Evolutionary conservation across 2,329 filamentous ascomycete genomes (phyloP).

Genomic region (Fusarium sambucinum): DNA sequence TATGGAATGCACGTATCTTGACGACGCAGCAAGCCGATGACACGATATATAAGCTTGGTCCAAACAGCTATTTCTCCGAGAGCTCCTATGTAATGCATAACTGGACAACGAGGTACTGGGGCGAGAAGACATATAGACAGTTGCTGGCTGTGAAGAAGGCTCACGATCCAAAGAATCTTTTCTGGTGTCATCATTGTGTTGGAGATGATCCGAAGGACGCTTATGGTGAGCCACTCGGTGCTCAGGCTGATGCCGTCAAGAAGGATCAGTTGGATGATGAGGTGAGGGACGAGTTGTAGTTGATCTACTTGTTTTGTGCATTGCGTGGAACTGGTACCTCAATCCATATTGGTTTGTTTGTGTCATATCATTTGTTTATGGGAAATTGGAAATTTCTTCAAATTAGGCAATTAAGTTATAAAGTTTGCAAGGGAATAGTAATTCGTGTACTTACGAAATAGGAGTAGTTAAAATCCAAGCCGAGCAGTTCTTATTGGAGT

Average conservation of each 20-base stretch:
- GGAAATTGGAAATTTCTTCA: no score
- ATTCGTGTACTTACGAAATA: no score
- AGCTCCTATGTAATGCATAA: conserved; percentile 21
- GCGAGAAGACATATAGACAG: background rate
- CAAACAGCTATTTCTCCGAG: conserved; percentile 16
- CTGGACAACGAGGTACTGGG: conserved; percentile 12
- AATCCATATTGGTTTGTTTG: background rate
- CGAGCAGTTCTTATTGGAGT: no score
- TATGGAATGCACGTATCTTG: conserved; percentile 9
- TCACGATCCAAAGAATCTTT: background rate
- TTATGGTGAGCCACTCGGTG: background rate
- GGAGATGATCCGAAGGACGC: conserved; percentile 3
- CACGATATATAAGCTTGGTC: conserved; percentile 3
- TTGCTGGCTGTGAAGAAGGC: conserved; percentile 9
- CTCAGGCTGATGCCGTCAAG: background rate
- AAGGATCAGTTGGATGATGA: background rate
- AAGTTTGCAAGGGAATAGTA: no score
- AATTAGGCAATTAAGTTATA: no score
- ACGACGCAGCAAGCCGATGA: background rate
- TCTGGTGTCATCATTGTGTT: conserved; percentile 22
- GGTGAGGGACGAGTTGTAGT: background rate
- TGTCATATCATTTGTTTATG: background rate
- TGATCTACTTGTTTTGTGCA: no score
- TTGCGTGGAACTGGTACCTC: no score
- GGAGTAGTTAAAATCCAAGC: no score